A percentile compares a stretch with the other conserved stretches of the same genome.
Evolutionary conservation across 805 yeast species (phyloP).

Genomic region (Debaryomyces maramus): DNA sequence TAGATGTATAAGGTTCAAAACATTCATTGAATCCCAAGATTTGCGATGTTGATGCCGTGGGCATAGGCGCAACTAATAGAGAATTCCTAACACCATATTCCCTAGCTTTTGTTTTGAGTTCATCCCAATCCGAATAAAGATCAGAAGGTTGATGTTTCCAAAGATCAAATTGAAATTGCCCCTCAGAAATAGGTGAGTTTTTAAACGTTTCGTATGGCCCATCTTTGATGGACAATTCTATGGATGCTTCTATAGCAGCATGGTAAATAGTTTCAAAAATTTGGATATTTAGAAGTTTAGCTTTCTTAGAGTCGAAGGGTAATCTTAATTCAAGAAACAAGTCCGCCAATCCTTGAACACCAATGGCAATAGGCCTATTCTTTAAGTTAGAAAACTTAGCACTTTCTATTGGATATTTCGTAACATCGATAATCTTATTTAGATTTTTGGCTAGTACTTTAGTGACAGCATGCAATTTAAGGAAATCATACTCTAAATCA

Average conservation of each 20-base stretch:
- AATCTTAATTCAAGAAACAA: constrained; percentile 74
- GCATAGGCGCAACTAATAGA: constrained; percentile 91
- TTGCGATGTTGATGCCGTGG: constrained; percentile 97
- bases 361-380: constrained; percentile 93
- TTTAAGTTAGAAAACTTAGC: constrained; percentile 75
- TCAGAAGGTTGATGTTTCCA: constrained; percentile 81
- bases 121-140: constrained; percentile 80
- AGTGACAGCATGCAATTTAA: constrained; percentile 68
- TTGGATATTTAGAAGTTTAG: constrained; percentile 72
- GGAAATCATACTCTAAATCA: constrained; percentile 64
- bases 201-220: constrained; percentile 74
- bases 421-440: constrained; percentile 80
- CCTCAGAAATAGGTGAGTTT: constrained; percentile 91
- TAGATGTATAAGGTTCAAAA: constrained; percentile 94
- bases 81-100: constrained; percentile 82
- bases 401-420: constrained; percentile 78
- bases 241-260: constrained; percentile 84
- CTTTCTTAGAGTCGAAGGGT: constrained; percentile 84
- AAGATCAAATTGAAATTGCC: constrained; percentile 80
- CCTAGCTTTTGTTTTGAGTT: constrained; percentile 57
- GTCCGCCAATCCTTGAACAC: constrained; percentile 98
- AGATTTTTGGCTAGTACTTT: constrained; percentile 79
- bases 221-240: constrained; percentile 67
- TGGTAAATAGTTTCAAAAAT: constrained; percentile 96
- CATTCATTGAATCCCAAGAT: constrained; percentile 92